A percentile compares a stretch with the other conserved stretches of the same genome.
Evolutionary conservation across 768 basidiomycete genomes (phyloP).

Genomic region (Auriscalpium orientale): DNA sequence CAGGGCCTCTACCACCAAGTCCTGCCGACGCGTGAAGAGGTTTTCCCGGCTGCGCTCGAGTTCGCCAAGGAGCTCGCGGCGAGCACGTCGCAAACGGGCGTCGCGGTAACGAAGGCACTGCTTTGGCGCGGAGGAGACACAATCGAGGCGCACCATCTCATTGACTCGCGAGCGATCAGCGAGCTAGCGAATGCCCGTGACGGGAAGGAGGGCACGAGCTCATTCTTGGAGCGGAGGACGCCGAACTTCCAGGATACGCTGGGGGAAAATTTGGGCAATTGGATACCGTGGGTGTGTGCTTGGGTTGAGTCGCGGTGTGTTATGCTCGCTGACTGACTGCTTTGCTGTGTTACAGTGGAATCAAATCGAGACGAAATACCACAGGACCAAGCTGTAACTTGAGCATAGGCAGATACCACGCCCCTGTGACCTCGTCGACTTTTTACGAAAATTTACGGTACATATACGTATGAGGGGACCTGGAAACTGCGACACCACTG

Average conservation of each 20-base stretch:
- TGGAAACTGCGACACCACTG: too few relatives aligned
- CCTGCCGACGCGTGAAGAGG: constrained; percentile 41
- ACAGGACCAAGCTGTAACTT: not conserved
- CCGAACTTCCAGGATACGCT: constrained; percentile 40
- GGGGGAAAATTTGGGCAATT: constrained; percentile 31
- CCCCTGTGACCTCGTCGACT: too few relatives aligned
- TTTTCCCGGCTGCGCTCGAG: constrained; percentile 43
- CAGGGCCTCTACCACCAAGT: constrained; percentile 39
- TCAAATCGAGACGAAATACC: not conserved
- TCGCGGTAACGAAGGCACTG: constrained; percentile 45
- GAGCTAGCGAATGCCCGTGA: constrained; percentile 33
- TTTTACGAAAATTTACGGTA: too few relatives aligned
- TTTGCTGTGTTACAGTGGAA: not conserved
- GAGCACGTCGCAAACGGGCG: constrained; percentile 42
- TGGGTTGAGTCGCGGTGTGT: too few relatives aligned
- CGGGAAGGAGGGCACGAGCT: constrained; percentile 37
- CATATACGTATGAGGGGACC: too few relatives aligned
- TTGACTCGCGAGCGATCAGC: constrained; percentile 43
- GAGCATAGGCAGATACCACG: not conserved
- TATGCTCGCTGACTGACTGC: too few relatives aligned
- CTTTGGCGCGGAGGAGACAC: constrained; percentile 42
- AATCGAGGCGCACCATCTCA: constrained; percentile 46
- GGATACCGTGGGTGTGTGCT: constrained; percentile 45
- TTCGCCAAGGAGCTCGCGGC: constrained; percentile 45
- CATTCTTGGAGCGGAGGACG: constrained; percentile 41